Evolutionary conservation across 176 grass and related monocot species (phyloP).

Genomic region (Carex myosuroides): DNA sequence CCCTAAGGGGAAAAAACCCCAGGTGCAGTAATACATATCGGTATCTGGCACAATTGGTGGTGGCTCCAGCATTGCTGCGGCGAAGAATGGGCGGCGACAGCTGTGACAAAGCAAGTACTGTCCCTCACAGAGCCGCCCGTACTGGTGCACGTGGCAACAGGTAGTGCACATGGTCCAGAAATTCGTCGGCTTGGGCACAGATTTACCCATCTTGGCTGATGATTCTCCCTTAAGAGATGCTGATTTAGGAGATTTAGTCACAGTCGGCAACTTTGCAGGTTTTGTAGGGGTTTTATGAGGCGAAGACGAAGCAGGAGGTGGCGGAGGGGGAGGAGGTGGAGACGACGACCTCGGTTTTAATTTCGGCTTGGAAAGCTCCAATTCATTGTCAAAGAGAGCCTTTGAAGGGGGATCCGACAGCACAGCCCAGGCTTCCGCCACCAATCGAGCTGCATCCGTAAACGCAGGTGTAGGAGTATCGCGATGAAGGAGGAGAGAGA

Average conservation of each 20-base stretch:
- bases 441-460: constrained; percentile 46
- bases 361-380: constrained; percentile 32
- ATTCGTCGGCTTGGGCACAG: constrained; percentile 15
- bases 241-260: neutral
- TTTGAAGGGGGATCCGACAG: constrained; percentile 56
- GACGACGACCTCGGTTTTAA: neutral
- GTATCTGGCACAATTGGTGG: constrained; percentile 75
- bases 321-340: neutral
- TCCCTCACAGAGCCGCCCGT: constrained; percentile 43
- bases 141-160: constrained; percentile 74
- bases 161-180: constrained; percentile 66
- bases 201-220: neutral
- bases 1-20: constrained; percentile 90
- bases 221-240: neutral
- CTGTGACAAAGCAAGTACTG: constrained; percentile 48
- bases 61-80: constrained; percentile 39
- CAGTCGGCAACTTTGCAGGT: neutral
- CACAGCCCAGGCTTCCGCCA: constrained; percentile 49
- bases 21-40: constrained; percentile 87
- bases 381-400: constrained; percentile 45
- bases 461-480: constrained; percentile 25
- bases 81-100: constrained; percentile 54
- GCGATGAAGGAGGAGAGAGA: constrained; percentile 47
- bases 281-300: neutral
- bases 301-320: neutral